Conservation (phyloP, 192 early-diverging fungal species). For the Geosiphon pyriformis region DNA sequence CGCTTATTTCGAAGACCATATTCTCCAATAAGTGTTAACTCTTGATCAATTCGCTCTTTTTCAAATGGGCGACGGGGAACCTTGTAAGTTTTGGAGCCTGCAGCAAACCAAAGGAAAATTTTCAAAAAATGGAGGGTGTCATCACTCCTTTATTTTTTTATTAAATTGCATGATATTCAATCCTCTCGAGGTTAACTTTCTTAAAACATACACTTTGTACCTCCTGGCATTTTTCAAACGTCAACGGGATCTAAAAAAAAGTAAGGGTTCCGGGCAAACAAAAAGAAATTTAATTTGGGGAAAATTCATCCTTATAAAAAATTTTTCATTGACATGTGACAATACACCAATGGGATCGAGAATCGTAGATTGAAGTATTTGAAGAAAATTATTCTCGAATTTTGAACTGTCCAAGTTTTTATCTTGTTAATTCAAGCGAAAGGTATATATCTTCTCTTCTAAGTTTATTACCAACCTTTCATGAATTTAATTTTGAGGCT, state of each 20-base stretch:
- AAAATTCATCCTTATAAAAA: not conserved
- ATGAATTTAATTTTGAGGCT: not conserved
- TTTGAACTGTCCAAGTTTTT: too few relatives aligned
- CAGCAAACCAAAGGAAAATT: too few relatives aligned
- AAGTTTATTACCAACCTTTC: not conserved
- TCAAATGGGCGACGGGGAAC: conserved; percentile 97
- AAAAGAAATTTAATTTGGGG: not conserved
- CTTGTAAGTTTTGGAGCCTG: conserved; percentile 81
- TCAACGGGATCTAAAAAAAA: not conserved
- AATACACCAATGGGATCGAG: not conserved
- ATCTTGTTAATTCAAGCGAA: not conserved
- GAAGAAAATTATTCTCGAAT: too few relatives aligned
- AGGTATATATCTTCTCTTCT: not conserved
- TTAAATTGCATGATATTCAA: not conserved
- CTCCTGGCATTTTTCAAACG: conserved; percentile 13
- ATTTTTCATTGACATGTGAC: conserved; percentile 1
- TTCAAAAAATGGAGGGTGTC: conserved; percentile 15
- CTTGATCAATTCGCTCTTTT: conserved; percentile 92
- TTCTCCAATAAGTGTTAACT: conserved; percentile 92
- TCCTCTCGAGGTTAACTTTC: conserved; percentile 25
- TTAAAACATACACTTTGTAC: conserved; percentile 31
- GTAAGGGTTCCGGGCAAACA: not conserved
- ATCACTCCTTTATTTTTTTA: not conserved
- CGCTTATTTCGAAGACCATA: conserved; percentile 99
- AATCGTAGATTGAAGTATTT: too few relatives aligned